A percentile compares a stretch with the other conserved stretches of the same genome.
Evolutionary conservation across 345 rosid genomes (phyloP).

Genomic region (Lenwebbia sp.): DNA sequence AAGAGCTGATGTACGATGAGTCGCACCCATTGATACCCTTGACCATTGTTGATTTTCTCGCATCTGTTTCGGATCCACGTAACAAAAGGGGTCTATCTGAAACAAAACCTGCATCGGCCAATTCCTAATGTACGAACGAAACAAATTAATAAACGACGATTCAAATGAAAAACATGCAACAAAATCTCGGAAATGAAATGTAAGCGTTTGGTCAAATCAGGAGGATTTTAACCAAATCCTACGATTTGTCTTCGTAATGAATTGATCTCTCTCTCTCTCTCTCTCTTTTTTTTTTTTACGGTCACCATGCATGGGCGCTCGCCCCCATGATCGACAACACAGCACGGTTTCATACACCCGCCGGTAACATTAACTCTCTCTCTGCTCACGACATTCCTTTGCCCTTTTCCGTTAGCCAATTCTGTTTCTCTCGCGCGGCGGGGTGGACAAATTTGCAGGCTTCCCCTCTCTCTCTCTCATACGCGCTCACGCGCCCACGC

Average conservation of each 20-base stretch:
- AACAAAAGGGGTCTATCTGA: not conserved
- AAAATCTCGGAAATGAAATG: not conserved
- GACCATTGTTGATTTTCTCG: not conserved
- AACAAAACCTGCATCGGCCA: not conserved
- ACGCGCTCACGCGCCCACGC: not conserved
- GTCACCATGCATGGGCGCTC: not conserved
- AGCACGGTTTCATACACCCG: not conserved
- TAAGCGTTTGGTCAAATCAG: not conserved
- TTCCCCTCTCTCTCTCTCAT: not conserved
- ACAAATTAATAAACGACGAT: not conserved
- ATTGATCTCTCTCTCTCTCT: no score
- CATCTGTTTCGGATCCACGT: not conserved
- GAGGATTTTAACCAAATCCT: not conserved
- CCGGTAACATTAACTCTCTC: not conserved
- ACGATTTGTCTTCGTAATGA: no score
- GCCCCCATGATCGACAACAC: not conserved
- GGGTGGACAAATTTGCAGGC: not conserved
- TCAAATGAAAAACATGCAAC: not conserved
- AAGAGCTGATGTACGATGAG: not conserved
- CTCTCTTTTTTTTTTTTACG: no score
- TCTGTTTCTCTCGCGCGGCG: not conserved
- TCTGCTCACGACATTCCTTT: not conserved
- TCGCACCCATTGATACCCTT: not conserved
- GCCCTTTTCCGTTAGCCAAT: not conserved
- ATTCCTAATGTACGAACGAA: not conserved